Conservation (phyloP, 2,329 filamentous ascomycete genomes). For the Sporothrix curviconia region DNA sequence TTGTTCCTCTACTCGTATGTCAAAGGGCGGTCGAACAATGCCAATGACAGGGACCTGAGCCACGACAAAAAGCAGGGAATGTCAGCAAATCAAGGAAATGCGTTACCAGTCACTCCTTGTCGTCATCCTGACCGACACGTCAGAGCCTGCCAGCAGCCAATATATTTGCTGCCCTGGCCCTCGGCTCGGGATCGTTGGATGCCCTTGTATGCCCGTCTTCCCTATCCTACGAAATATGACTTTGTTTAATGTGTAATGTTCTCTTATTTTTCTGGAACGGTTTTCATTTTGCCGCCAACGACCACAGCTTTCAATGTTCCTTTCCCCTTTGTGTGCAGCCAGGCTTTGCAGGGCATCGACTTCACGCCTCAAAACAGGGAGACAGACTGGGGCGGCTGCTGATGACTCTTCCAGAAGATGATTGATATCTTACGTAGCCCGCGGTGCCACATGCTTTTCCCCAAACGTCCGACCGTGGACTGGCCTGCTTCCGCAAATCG, state of each 20-base stretch:
- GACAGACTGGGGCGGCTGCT: too few relatives aligned
- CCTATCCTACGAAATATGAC: neutral
- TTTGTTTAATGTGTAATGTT: neutral
- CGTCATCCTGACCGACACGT: neutral
- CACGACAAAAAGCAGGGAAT: neutral
- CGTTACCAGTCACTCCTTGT: neutral
- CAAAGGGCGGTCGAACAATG: slow-evolving; percentile 4
- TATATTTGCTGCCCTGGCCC: neutral
- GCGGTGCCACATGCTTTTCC: too few relatives aligned
- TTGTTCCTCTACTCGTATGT: neutral
- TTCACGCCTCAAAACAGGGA: too few relatives aligned
- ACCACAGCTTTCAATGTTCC: too few relatives aligned
- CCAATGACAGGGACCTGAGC: neutral
- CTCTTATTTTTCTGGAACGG: neutral
- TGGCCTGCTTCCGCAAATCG: neutral
- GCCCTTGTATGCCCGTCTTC: too few relatives aligned
- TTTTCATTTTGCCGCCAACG: too few relatives aligned
- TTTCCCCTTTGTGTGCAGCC: too few relatives aligned
- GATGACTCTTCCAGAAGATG: too few relatives aligned
- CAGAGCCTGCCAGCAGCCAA: neutral
- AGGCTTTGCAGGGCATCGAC: too few relatives aligned
- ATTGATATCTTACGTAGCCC: too few relatives aligned
- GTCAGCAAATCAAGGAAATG: slow-evolving; percentile 1
- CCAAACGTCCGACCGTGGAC: too few relatives aligned
- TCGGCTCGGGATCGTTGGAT: neutral